Evolutionary conservation across 805 yeast species (phyloP).

Genomic region (Candida dendrica): DNA sequence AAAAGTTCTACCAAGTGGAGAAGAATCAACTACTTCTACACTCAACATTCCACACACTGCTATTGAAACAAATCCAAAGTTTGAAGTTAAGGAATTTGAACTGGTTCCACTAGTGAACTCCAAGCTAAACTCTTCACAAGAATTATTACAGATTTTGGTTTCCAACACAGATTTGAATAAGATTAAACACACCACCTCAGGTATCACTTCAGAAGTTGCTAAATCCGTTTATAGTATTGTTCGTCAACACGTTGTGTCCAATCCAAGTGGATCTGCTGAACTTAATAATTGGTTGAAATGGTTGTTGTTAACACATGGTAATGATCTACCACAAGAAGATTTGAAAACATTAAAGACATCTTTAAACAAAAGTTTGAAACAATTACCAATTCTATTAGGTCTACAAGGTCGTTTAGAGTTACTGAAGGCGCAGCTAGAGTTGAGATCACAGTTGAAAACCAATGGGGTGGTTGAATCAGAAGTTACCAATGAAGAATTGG

Average conservation of each 20-base stretch:
- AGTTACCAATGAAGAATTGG: slow-evolving; percentile 18
- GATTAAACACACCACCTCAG: slow-evolving; percentile 33
- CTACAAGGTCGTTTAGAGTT: slow-evolving; percentile 83
- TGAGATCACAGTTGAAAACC: slow-evolving; percentile 47
- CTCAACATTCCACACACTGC: neutral
- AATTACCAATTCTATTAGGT: slow-evolving; percentile 62
- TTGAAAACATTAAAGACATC: slow-evolving; percentile 52
- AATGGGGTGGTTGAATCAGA: slow-evolving; percentile 24
- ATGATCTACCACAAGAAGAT: slow-evolving; percentile 1
- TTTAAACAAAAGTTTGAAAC: slow-evolving; percentile 46
- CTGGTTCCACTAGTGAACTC: slow-evolving; percentile 8
- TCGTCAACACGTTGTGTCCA: slow-evolving; percentile 37
- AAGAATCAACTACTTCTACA: neutral
- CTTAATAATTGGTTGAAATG: slow-evolving; percentile 70
- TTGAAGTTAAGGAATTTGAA: slow-evolving; percentile 19
- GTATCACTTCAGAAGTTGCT: slow-evolving; percentile 34
- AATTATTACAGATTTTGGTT: slow-evolving; percentile 14
- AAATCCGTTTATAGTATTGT: slow-evolving; percentile 37
- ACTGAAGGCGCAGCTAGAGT: slow-evolving; percentile 64
- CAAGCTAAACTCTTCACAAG: slow-evolving; percentile 18
- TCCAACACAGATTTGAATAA: slow-evolving; percentile 28
- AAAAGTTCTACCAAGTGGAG: slow-evolving; percentile 5
- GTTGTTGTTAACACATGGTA: slow-evolving; percentile 65
- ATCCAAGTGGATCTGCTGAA: slow-evolving; percentile 34
- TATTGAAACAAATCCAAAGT: slow-evolving; percentile 18